Base-by-base conservation (phyloP, 1,284 basidiomycete species). In the Cutaneotrichosporon spelunceum region DNA sequence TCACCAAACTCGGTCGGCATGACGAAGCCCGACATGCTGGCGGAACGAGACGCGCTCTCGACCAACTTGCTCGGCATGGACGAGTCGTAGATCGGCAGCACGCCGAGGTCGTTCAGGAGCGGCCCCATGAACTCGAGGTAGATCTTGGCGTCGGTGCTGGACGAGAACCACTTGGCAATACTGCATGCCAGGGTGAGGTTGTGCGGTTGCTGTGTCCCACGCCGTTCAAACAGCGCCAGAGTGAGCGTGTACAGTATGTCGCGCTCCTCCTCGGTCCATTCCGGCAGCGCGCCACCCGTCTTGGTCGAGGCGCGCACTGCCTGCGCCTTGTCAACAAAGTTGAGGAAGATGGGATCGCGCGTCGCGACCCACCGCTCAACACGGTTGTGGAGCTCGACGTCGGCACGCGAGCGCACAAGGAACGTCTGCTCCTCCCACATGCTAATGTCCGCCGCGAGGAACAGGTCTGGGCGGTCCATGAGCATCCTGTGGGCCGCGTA, bases 401-500 rank as follows among this genome's bases (percentile, higher is more conserved):
- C 85, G 0, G 80, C 78, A 30, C 80, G 76, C 1, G 90, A 88
- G 3, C 93, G 86, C 42, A 94, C 84, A 39, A 83, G 73, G 79
- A 94, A 93, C 0, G 72, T 79, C 55, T 87, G 85, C 4, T 81
- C 82, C 14, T 79, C 69, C 47, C 85, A 81, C 76, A 90, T 90
- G 39, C 81, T 78, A 33, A 79, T 75, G 24, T 81, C 75, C 56
- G 86, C 83, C 0, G 87, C 85, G 23, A 89, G 73, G 68, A 90
- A 98, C 53, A 87, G 79, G 21, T 83, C 71, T 1, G 86, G 74
- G 14, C 84, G 79, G 10, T 80, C 75, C 85, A 95, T 88, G 65
- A 97, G 79, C 63, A 87, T 83, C 60, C 83, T 83, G 77, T 96
- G 92, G 0, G 88, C 82, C 0, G 88, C 90, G 64, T 90, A 84